A percentile compares a stretch with the other conserved stretches of the same genome.
phyloP scores from a whole-genome alignment of 2,329 filamentous ascomycete genomes.

The Aspergillus sp. region DNA sequence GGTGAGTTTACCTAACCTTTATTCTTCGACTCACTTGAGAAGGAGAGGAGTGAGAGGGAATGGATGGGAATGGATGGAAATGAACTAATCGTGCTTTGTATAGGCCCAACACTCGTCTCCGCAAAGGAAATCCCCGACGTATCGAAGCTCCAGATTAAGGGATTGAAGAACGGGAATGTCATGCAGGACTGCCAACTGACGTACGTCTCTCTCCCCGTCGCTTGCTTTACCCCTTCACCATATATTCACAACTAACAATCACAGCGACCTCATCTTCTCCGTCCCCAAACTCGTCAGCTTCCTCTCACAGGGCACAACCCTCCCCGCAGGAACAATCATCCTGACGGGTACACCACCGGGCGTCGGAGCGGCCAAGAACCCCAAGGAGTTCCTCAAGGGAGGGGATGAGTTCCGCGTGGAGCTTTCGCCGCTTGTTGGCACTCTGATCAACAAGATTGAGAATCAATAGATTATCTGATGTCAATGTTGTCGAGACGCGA shows the following conservation, averaged over 20 bases:
- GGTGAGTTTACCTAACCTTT: slow-evolving; percentile 34
- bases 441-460: slow-evolving; percentile 52
- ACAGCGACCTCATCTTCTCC: slow-evolving; percentile 59
- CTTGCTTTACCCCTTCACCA: neutral
- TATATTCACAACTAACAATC: neutral
- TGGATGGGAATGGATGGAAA: too few species aligned
- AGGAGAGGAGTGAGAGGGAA: too few species aligned
- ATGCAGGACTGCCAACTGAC: slow-evolving; percentile 55
- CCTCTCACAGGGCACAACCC: slow-evolving; percentile 47
- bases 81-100: neutral
- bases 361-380: slow-evolving; percentile 46
- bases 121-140: slow-evolving; percentile 37
- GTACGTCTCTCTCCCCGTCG: slow-evolving; percentile 32
- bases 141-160: slow-evolving; percentile 39
- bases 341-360: slow-evolving; percentile 51
- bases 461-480: slow-evolving; percentile 20
- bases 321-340: slow-evolving; percentile 49
- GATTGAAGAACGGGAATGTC: slow-evolving; percentile 55
- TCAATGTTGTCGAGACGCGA: slow-evolving; percentile 15
- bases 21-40: neutral
- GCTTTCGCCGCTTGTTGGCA: slow-evolving; percentile 55
- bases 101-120: slow-evolving; percentile 57
- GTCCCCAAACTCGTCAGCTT: slow-evolving; percentile 51
- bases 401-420: slow-evolving; percentile 56
- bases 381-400: slow-evolving; percentile 48